A percentile compares a stretch with the other conserved stretches of the same genome.
These are phyloP conservation scores for Pelargonium myrrhifolium DNA, from an alignment of 441 rosid species.

Conservation along the genomic window DNA sequence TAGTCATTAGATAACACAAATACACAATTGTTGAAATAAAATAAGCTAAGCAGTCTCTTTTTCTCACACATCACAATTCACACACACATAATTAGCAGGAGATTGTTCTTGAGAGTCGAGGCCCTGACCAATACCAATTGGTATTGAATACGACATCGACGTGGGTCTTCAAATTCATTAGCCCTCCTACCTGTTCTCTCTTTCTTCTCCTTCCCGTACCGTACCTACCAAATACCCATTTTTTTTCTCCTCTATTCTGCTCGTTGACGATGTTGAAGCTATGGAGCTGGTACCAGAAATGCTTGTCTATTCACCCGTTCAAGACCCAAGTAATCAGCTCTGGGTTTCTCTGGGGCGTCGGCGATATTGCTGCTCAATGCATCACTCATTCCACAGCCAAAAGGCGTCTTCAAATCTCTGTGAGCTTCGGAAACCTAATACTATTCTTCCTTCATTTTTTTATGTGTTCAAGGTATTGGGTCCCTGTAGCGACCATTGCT, in stretches of 20 bases:
- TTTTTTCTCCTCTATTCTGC: neutral
- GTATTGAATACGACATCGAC: neutral
- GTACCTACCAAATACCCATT: neutral
- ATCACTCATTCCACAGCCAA: conserved; percentile 71
- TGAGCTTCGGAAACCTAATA: conserved; percentile 16
- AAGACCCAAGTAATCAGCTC: conserved; percentile 90
- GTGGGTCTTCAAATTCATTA: neutral
- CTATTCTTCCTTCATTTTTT: neutral
- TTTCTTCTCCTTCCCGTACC: neutral
- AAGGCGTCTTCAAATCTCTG: conserved; percentile 34
- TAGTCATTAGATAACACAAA: too few species aligned
- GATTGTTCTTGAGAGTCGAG: neutral
- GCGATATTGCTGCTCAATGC: conserved; percentile 88
- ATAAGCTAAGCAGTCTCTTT: too few species aligned
- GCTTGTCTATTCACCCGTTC: conserved; percentile 60
- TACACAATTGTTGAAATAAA: too few species aligned
- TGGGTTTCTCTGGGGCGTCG: conserved; percentile 81
- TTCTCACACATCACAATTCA: too few species aligned
- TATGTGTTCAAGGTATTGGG: neutral
- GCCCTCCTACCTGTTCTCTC: neutral
- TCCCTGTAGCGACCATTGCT: neutral
- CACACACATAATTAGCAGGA: too few species aligned
- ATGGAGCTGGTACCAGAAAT: conserved; percentile 86
- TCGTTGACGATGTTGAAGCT: conserved; percentile 46
- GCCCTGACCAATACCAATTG: neutral